phyloP scores from a whole-genome alignment of 306 rosid species.

The Astragalus membranaceus region DNA sequence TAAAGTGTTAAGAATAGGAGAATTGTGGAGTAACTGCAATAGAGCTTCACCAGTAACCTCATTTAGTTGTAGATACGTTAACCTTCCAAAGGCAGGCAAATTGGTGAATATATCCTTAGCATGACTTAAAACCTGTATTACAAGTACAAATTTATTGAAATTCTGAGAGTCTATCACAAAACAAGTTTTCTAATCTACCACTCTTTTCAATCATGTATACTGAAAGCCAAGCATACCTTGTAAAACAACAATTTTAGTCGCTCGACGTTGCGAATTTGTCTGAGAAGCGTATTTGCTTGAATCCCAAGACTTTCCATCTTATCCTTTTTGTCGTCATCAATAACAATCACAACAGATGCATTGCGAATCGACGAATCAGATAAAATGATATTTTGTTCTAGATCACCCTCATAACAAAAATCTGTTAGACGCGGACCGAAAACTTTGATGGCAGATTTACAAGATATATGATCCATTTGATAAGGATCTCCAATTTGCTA shows the following conservation, averaged over 20 bases:
- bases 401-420: constrained; percentile 39
- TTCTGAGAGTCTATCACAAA: no score
- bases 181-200: no score
- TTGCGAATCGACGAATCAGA: constrained; percentile 3
- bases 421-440: not conserved
- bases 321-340: constrained; percentile 23
- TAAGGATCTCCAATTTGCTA: not conserved
- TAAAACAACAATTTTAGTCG: constrained; percentile 25
- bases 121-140: constrained; percentile 15
- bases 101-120: constrained; percentile 1
- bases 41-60: constrained; percentile 32
- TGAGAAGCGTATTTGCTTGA: constrained; percentile 16
- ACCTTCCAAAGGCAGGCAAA: constrained; percentile 23
- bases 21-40: constrained; percentile 24
- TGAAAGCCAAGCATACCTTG: constrained; percentile 32
- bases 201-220: not conserved
- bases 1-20: constrained; percentile 29
- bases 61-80: constrained; percentile 29
- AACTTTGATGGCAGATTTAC: constrained; percentile 19
- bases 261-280: constrained; percentile 22
- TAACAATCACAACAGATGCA: constrained; percentile 33
- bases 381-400: constrained; percentile 12
- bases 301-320: not conserved
- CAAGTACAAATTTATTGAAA: not conserved
- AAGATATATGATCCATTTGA: constrained; percentile 22